Percentiles rank a stretch among this genome's conserved stretches.
Conservation (phyloP, 208 protist genomes). For the Trichomonas tenax region DNA sequence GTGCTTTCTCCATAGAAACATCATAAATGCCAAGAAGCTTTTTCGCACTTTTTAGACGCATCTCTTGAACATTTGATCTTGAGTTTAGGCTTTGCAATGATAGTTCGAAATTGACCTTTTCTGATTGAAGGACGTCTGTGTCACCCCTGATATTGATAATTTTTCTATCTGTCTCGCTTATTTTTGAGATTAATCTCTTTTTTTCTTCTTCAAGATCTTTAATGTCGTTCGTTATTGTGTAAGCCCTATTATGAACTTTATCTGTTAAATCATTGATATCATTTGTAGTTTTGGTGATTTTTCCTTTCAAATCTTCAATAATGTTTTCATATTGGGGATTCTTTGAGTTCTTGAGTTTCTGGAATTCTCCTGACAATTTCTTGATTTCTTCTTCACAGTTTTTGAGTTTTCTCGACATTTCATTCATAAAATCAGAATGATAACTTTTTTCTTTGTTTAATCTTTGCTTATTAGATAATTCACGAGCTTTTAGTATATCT, state of each 20-base stretch:
- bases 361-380: neutral
- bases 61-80: neutral
- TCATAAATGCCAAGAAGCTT: neutral
- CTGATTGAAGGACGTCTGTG: neutral
- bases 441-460: neutral
- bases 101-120: neutral
- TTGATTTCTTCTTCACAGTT: neutral
- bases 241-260: neutral
- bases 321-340: neutral
- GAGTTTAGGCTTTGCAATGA: neutral
- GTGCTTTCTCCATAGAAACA: neutral
- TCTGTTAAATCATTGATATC: neutral
- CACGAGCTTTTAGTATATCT: neutral
- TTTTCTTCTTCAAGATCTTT: neutral
- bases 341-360: neutral
- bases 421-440: neutral
- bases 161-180: neutral
- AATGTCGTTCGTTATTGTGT: neutral
- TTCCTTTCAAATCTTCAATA: neutral
- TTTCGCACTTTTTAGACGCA: neutral
- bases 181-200: neutral
- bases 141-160: neutral
- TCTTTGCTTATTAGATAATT: neutral
- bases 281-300: neutral
- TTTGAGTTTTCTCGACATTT: neutral